Evolutionary conservation across 768 basidiomycete species (phyloP).

Genomic region (Mycena kentingensis): DNA sequence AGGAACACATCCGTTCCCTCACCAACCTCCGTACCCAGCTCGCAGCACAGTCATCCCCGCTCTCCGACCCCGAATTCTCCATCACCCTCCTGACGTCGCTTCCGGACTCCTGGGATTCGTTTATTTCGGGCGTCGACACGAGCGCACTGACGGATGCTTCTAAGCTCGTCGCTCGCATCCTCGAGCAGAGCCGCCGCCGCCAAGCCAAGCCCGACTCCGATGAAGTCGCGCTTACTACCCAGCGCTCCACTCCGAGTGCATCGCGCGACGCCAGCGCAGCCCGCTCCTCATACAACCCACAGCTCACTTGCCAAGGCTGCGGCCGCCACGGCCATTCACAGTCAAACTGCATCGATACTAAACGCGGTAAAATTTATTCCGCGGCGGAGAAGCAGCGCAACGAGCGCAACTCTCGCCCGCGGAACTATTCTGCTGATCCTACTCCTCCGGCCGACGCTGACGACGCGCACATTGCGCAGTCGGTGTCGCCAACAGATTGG

Average conservation of each 20-base stretch:
- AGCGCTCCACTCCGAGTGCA: too few species aligned
- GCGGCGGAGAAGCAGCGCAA: too few species aligned
- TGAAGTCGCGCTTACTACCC: slow-evolving; percentile 12
- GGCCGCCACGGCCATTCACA: background rate
- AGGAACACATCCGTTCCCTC: slow-evolving; percentile 33
- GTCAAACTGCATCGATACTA: too few species aligned
- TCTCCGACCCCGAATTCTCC: slow-evolving; percentile 33
- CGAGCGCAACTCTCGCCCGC: too few species aligned
- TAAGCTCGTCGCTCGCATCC: slow-evolving; percentile 25
- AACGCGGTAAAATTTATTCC: too few species aligned
- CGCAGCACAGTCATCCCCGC: slow-evolving; percentile 17
- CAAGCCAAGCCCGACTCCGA: slow-evolving; percentile 11
- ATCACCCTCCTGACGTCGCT: slow-evolving; percentile 34
- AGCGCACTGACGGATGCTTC: slow-evolving; percentile 16
- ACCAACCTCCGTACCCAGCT: slow-evolving; percentile 25
- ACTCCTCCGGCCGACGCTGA: too few species aligned
- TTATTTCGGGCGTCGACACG: slow-evolving; percentile 26
- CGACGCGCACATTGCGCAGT: too few species aligned
- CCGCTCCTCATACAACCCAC: background rate
- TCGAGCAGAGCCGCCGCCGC: slow-evolving; percentile 23
- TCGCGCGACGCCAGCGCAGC: background rate
- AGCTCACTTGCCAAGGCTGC: slow-evolving; percentile 8
- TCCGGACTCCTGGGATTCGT: slow-evolving; percentile 36
- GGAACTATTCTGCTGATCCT: too few species aligned
- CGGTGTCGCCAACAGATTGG: too few species aligned